Conservation (phyloP, 2,329 filamentous ascomycete genomes). For the Ophiostoma australiae region DNA sequence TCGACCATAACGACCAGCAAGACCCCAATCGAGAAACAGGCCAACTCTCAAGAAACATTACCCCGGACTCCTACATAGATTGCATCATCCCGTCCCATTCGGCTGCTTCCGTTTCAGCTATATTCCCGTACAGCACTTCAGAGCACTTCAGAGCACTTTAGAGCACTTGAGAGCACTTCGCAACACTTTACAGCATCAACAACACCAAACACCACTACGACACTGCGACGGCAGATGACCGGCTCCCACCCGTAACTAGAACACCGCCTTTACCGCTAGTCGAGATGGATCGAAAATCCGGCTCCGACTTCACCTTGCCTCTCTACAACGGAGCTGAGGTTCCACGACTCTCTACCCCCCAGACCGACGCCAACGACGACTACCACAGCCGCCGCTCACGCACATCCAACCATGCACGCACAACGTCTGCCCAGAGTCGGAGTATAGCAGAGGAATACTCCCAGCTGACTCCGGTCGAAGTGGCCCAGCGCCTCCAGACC, state of each 20-base stretch:
- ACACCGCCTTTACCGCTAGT: neutral
- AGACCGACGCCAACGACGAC: conserved; percentile 19
- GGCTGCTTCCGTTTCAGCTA: neutral
- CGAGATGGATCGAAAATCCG: conserved; percentile 27
- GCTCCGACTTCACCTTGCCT: conserved; percentile 25
- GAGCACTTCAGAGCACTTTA: neutral
- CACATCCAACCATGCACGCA: conserved; percentile 28
- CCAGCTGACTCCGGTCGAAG: conserved; percentile 69
- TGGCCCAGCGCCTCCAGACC: conserved; percentile 70
- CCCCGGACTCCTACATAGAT: neutral
- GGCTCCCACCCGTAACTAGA: neutral
- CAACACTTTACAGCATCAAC: neutral
- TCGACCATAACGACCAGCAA: neutral
- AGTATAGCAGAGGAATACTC: conserved; percentile 57
- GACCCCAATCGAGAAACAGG: neutral
- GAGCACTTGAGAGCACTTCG: neutral
- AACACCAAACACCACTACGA: neutral
- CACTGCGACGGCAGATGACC: neutral
- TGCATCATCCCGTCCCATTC: neutral
- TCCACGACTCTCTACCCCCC: conserved; percentile 23
- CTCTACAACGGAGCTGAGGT: conserved; percentile 27
- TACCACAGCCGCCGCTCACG: conserved; percentile 26
- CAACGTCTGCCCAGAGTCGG: conserved; percentile 35
- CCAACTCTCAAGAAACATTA: neutral
- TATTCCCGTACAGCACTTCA: neutral